These are phyloP conservation scores for Tylopilus intermedius DNA, from an alignment of 768 basidiomycete genomes.

Conservation along the genomic window DNA sequence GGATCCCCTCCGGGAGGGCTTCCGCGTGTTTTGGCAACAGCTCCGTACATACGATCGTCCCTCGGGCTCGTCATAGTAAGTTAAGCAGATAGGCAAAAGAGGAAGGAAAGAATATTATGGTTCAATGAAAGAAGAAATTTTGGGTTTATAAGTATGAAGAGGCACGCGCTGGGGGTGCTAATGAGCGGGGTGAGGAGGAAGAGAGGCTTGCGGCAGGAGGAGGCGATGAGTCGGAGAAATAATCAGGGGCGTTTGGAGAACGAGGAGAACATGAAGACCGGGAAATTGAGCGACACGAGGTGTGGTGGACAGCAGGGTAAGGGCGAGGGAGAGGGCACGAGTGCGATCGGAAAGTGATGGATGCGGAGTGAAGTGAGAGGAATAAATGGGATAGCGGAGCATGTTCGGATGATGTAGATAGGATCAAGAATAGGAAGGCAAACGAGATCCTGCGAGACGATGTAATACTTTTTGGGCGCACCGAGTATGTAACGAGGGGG, in stretches of 20 bases:
- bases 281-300: conserved; percentile 44
- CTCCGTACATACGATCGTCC: conserved; percentile 68
- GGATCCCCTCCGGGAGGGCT: conserved; percentile 61
- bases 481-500: conserved; percentile 18
- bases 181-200: conserved; percentile 34
- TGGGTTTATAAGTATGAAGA: conserved; percentile 46
- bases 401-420: conserved; percentile 25
- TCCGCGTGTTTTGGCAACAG: conserved; percentile 56
- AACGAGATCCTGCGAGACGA: conserved; percentile 20
- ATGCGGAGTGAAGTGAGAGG: conserved; percentile 22
- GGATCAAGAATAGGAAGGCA: conserved; percentile 11
- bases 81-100: conserved; percentile 55
- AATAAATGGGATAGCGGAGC: conserved; percentile 31
- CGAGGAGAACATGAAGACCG: conserved; percentile 47
- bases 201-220: conserved; percentile 27
- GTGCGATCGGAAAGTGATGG: conserved; percentile 27
- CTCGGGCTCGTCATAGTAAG: conserved; percentile 65
- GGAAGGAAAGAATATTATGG: conserved; percentile 40
- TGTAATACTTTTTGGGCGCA: conserved; percentile 18
- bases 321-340: conserved; percentile 32
- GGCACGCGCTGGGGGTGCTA: conserved; percentile 42
- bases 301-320: conserved; percentile 37
- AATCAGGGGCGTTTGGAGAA: conserved; percentile 43
- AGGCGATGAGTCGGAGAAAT: conserved; percentile 36
- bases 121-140: conserved; percentile 48